phyloP scores from a whole-genome alignment of 2,329 filamentous ascomycete genomes.

The Calonectria honghensis region DNA sequence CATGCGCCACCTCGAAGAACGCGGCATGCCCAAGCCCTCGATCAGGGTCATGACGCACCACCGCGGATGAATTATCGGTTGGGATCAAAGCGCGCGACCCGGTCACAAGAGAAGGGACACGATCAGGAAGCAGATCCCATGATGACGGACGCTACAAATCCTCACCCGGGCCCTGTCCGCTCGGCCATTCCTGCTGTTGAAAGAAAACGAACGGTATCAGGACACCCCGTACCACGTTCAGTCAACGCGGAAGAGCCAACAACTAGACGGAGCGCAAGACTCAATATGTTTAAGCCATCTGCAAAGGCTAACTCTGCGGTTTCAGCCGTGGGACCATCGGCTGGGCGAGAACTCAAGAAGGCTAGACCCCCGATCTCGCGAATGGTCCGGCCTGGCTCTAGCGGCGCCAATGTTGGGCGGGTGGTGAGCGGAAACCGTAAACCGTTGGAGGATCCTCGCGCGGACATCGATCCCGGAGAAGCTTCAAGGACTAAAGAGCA shows the following conservation, averaged over 20 bases:
- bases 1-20: slow-evolving; percentile 73
- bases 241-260: slow-evolving; percentile 75
- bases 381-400: slow-evolving; percentile 79
- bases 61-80: slow-evolving; percentile 78
- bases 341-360: slow-evolving; percentile 85
- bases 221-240: slow-evolving; percentile 78
- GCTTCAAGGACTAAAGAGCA: slow-evolving; percentile 66
- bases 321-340: slow-evolving; percentile 74
- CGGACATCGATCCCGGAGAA: slow-evolving; percentile 83
- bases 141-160: slow-evolving; percentile 64
- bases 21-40: slow-evolving; percentile 71
- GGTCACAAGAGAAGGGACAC: slow-evolving; percentile 61
- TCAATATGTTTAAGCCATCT: slow-evolving; percentile 82
- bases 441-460: slow-evolving; percentile 77
- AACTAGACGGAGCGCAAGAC: slow-evolving; percentile 81
- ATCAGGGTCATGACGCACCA: slow-evolving; percentile 74
- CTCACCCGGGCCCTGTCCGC: slow-evolving; percentile 60
- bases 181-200: slow-evolving; percentile 72
- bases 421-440: slow-evolving; percentile 95
- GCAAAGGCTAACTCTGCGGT: slow-evolving; percentile 78
- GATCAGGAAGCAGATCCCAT: slow-evolving; percentile 62
- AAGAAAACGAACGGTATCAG: slow-evolving; percentile 94
- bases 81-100: slow-evolving; percentile 65
- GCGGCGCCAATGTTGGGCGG: slow-evolving; percentile 84
- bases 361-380: slow-evolving; percentile 83